phyloP scores from a whole-genome alignment of 495 filamentous ascomycete species.

The Aspergillus nidulans region DNA sequence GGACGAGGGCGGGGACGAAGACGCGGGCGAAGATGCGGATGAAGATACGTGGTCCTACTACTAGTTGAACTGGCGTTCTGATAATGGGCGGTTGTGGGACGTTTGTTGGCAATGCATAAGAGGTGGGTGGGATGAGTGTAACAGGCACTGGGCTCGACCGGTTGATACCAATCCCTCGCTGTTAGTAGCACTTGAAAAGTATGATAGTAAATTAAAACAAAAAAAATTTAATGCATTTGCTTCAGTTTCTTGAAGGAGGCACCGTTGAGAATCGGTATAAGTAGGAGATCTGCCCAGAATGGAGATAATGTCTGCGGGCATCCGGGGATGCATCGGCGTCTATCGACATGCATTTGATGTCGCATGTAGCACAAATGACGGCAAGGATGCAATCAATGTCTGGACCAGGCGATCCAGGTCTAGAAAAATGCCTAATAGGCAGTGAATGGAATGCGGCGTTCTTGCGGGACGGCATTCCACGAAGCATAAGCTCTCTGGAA shows the following conservation, averaged over 20 bases:
- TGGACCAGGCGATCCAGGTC: too few relatives aligned
- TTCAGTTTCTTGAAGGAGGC: too few relatives aligned
- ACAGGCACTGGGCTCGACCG: background rate
- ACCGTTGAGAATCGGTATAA: too few relatives aligned
- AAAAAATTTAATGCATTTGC: too few relatives aligned
- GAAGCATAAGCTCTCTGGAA: background rate
- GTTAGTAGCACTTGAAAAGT: background rate
- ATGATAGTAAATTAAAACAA: background rate
- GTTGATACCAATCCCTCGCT: background rate
- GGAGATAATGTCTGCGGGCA: background rate
- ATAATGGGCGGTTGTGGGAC: background rate
- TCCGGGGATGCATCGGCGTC: background rate
- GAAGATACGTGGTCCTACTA: background rate
- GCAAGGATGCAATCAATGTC: too few relatives aligned
- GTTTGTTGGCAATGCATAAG: background rate
- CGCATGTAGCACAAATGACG: background rate
- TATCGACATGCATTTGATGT: background rate
- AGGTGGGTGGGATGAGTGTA: background rate
- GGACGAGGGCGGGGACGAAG: background rate
- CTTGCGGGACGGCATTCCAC: background rate
- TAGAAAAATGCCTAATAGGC: too few relatives aligned
- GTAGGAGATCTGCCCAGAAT: background rate
- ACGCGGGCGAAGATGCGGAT: too few relatives aligned
- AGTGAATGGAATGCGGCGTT: too few relatives aligned
- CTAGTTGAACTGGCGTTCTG: background rate